Base-by-base conservation (phyloP, 129 eudicot genomes). In the Glebionis coronaria region DNA sequence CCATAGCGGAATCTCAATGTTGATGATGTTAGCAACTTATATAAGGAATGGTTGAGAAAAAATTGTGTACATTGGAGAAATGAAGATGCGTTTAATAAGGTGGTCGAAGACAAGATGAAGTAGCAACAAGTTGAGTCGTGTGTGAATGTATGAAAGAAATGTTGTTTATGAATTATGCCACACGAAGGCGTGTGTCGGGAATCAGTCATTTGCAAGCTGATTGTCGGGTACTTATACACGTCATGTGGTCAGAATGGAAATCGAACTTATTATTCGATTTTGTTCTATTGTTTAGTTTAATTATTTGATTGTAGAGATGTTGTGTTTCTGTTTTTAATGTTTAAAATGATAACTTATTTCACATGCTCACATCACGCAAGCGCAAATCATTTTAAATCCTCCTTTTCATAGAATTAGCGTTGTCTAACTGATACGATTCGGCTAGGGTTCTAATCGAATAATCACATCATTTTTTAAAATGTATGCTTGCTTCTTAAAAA, bases 141-240 rank as follows among this genome's bases (percentile, higher is more conserved):
- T 68, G 80, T 61, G 12, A 35, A 56, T 56, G 5, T 21, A 44
- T 40, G 77, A 59, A 49, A 50, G 63, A 67, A 47, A 16, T 19
- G 9, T 58, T 31, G 71, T 52, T 51, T 51, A 65, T 65, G 62
- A 44, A 44, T 61, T 56, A 65, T 51, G 63, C 35, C 84, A 80
- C 84, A 68, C 78, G 77, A 58, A 31, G 71, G 80, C 76, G 80
- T 75, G 84, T 80, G 84, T 45, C 74, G 42, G 19, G 28, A 66
- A 70, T 73, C 71, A 38, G 77, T 59, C 50, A 12, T 20, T 18
- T 29, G 70, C 25, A 29, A 55, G 53, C 46, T 28, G 6, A 9
- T 16, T 35, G 57, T 51, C 51, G 45, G 52, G 20, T 12, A 35
- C 3, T 31, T 56, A 23, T 47, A 60, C 76, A 63, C 77, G 84